Conservation (phyloP, 139 green algal species). For the Chlamydomonas urium region DNA sequence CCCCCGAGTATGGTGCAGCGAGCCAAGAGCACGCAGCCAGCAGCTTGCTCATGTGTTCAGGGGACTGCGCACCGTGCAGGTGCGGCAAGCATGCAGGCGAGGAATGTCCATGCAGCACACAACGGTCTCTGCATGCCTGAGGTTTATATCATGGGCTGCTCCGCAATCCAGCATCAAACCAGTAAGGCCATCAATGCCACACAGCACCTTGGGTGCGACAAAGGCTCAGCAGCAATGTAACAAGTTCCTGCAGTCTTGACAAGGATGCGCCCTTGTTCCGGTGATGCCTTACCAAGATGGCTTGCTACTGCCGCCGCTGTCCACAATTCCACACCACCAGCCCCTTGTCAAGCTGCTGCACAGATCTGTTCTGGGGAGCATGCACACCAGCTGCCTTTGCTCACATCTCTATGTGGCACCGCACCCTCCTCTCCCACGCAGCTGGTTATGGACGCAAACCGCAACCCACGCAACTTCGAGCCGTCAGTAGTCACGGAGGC, state of each 20-base stretch:
- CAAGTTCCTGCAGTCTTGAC: neutral
- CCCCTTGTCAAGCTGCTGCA: too few relatives aligned
- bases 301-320: neutral
- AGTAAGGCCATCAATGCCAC: neutral
- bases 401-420: neutral
- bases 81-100: neutral
- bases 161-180: too few relatives aligned
- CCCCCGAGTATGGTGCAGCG: neutral
- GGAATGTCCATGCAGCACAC: neutral
- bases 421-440: neutral
- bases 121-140: neutral
- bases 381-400: neutral
- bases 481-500: neutral
- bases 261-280: neutral
- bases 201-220: neutral
- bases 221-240: neutral
- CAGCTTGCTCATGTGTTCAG: neutral
- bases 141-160: too few relatives aligned
- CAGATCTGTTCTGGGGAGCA: neutral
- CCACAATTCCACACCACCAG: neutral
- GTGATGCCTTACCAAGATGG: neutral
- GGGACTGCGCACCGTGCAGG: slow-evolving; percentile 10
- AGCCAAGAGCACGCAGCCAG: neutral
- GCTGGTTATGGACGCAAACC: slow-evolving; percentile 19
- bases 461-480: slow-evolving; percentile 16